phyloP scores from a whole-genome alignment of 805 yeast genomes.

The Lipomyces lipofer region DNA sequence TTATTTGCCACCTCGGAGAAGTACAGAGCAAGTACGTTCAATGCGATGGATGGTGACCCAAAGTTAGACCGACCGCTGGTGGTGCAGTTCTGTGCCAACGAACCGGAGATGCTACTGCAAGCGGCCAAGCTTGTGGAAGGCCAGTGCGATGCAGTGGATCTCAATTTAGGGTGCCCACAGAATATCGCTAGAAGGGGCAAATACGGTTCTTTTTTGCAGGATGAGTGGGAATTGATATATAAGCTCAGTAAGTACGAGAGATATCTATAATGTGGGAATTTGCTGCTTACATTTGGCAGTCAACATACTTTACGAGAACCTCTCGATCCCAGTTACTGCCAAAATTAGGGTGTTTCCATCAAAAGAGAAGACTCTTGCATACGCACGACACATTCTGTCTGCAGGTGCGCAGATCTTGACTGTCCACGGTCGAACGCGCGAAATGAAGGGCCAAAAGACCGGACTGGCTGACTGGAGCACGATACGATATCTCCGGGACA shows the following conservation, averaged over 20 bases:
- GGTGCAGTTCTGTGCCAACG: slow-evolving; percentile 96
- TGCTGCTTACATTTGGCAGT: slow-evolving; percentile 41
- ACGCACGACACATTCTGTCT: slow-evolving; percentile 81
- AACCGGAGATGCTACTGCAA: slow-evolving; percentile 73
- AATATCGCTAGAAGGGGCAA: slow-evolving; percentile 94
- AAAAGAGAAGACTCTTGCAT: slow-evolving; percentile 75
- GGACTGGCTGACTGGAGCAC: slow-evolving; percentile 94
- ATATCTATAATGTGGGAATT: neutral
- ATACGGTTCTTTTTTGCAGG: slow-evolving; percentile 95
- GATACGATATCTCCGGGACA: slow-evolving; percentile 71
- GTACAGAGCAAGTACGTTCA: slow-evolving; percentile 67
- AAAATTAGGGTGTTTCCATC: slow-evolving; percentile 89
- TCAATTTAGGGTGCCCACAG: slow-evolving; percentile 97
- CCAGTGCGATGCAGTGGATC: slow-evolving; percentile 91
- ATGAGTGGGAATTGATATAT: slow-evolving; percentile 86
- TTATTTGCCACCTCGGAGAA: slow-evolving; percentile 81
- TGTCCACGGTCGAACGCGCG: slow-evolving; percentile 93
- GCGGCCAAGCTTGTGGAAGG: slow-evolving; percentile 84
- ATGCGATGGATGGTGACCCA: slow-evolving; percentile 66
- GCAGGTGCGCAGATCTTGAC: slow-evolving; percentile 97
- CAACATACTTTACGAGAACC: slow-evolving; percentile 66
- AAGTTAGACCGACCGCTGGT: slow-evolving; percentile 77
- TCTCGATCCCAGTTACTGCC: slow-evolving; percentile 85
- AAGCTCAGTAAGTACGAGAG: slow-evolving; percentile 42
- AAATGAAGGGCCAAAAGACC: slow-evolving; percentile 95